Percentiles rank a stretch among this genome's conserved stretches.
Conservation (phyloP, 495 filamentous ascomycete genomes). For the Chaetomium tenue region DNA sequence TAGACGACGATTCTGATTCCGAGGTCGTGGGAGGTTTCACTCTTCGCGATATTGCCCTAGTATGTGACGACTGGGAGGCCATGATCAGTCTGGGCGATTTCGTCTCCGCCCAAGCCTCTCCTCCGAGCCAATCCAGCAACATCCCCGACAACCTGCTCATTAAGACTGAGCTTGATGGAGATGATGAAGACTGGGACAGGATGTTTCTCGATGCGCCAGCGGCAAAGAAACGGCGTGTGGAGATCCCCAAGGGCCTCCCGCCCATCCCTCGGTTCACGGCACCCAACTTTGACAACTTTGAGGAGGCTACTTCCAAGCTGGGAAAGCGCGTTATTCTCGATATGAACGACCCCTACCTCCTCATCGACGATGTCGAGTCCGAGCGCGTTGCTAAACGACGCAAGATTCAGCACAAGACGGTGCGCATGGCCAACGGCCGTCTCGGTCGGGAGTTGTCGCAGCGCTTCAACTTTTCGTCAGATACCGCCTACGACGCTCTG, state of each 20-base stretch:
- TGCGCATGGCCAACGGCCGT: constrained; percentile 55
- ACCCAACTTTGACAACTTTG: constrained; percentile 51
- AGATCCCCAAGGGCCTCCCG: constrained; percentile 42
- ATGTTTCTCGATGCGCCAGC: constrained; percentile 47
- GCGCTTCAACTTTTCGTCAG: constrained; percentile 93
- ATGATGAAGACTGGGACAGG: constrained; percentile 53
- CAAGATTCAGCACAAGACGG: constrained; percentile 48
- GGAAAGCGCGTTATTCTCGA: constrained; percentile 80
- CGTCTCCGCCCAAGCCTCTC: constrained; percentile 17
- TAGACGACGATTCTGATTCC: constrained; percentile 54
- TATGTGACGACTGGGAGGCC: constrained; percentile 81
- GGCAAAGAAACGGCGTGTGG: constrained; percentile 41
- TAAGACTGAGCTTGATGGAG: constrained; percentile 32
- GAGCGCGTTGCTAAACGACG: constrained; percentile 51
- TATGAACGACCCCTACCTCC: constrained; percentile 81
- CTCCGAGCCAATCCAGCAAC: constrained; percentile 17
- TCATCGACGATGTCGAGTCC: constrained; percentile 58
- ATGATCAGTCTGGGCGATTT: constrained; percentile 45
- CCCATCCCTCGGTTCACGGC: constrained; percentile 43
- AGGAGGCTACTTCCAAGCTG: constrained; percentile 62
- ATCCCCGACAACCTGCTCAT: constrained; percentile 32
- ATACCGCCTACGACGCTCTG: constrained; percentile 88
- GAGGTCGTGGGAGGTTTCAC: constrained; percentile 67
- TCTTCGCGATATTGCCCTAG: constrained; percentile 69
- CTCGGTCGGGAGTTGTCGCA: constrained; percentile 61